Base-by-base conservation (phyloP, 495 filamentous ascomycete species). In the Elasticomyces elasticus region DNA sequence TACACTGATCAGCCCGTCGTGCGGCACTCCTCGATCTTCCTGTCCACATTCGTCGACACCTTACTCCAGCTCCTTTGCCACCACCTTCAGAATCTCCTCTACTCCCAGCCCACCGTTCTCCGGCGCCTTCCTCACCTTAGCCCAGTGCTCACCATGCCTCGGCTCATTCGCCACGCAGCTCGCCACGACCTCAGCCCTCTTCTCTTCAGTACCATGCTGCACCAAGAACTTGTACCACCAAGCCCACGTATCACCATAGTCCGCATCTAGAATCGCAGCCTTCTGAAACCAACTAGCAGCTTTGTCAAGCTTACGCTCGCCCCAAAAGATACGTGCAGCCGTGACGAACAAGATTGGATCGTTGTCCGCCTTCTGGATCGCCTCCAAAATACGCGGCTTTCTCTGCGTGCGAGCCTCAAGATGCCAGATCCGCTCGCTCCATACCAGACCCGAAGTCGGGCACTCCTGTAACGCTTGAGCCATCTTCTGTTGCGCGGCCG, bases 281-380 rank as follows among this genome's bases (percentile, higher is more conserved):
- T 95, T 92, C 73, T 94, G 86, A 64, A 98, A 97, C 92, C 92
- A 98, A 51, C 80, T 90, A 70, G 84, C 80, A 11, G 94, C 90
- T 65, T 95, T 90, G 54, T 95, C 90, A 22, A 97, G 72, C 64
- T 83, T 82, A 5, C 92, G 75, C 67, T 88, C 84, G 6, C 69
- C 79, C 84, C 84, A 87, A 66, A 88, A 88, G 45, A 87, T 84
- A 9, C 85, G 74, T 2, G 82, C 85, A 1, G 86, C 81, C 0
- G 81, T 83, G 25, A 86, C 81, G 64, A 96, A 89, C 28, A 97
- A 71, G 2, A 83, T 77, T 0, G 92, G 82, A 62, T 97, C 89
- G 62, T 90, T 91, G 50, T 96, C 92, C 5, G 90, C 87, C 71
- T 94, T 94, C 69, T 94, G 92, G 67, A 98, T 92, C 9, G 91